Evolutionary conservation across 2,329 filamentous ascomycete genomes (phyloP), one percentile per base, ranked within the genome.

Genomic region (Bipolaris cookei): DNA sequence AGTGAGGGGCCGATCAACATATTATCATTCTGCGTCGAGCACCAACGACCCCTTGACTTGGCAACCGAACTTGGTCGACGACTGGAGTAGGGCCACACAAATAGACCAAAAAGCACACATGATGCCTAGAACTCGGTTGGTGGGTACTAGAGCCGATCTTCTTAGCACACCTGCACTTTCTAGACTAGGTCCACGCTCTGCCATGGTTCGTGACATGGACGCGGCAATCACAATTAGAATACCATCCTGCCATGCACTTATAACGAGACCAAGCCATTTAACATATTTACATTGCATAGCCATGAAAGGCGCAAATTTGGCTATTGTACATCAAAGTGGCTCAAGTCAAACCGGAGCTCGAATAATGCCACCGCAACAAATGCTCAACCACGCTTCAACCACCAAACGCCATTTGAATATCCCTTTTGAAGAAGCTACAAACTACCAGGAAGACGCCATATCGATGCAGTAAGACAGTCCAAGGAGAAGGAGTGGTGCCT

Each of bases 381-480:
- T 39, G 20, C 37, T 30, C 35, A 30, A 35, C 20, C 38, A 21
- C 11, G 11, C 47, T 53, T 34, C 49, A 35, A 18, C 16, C n/a
- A 14, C 21, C 14, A n/a, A 56, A 56, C 54, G 35, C 54, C 54
- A 21, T 51, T 41, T 30, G 35, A 8, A 35, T 38, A 13, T 23
- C 28, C 42, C 14, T 16, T 43, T 51, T 43, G 35, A 28, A 37
- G 21, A 42, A 14, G 20, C 30, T n/a, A 43, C 20, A 34, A 32
- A 32, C 18, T 38, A 30, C 16, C 35, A 20, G 34, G 25, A 56
- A 23, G 39, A 56, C 54, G 54, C 54, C 54, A 46, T 43, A 52
- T 37, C 53, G 35, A 56, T 56, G 54, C 54, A 56, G 16, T 47
- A 53, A 53, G 32, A 42, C 43, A 46, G 7, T 10, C 13, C 14